Evolutionary conservation across 2,329 filamentous ascomycete species (phyloP), one percentile per base, ranked within the genome.

Genomic region (Monilinia vaccinii-corymbosi): DNA sequence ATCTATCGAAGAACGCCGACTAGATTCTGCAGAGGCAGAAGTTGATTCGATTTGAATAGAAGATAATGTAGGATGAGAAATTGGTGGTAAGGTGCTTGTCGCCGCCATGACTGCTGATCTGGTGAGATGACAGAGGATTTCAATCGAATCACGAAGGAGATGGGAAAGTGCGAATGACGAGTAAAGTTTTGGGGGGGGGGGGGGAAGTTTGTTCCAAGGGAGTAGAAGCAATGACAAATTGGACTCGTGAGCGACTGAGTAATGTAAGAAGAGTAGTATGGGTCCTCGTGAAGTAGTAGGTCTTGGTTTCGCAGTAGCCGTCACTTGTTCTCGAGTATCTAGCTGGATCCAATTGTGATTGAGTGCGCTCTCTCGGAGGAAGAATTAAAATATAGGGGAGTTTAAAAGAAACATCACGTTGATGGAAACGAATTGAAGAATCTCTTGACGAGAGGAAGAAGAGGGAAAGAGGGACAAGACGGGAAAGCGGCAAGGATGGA

Each of bases 1-100:
- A 46, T 71, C 67, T 18, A 67, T 66, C 2, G 68, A 69, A 1
- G 65, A 67, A 28, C 61, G 60, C 28, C 59, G 60, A 56, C 61
- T 67, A 25, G 62, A 61, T 38, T 53, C 57, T 36, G 60, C 49
- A 38, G 61, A 65, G n/a, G 60, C 31, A 14, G 48, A 50, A 25
- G 60, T 56, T 36, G 34, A 45, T 45, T 53, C 56, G 14, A 40
- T 18, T 8, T 23, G 18, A 38, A 18, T 23, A 46, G 56, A 45
- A 36, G 48, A 28, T 38, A 53, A 53, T 38, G 48, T 53, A 53
- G 48, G 56, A 23, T 59, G 48, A 59, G 21, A 53, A 44, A 44
- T 11, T 45, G 40, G 48, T 52, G 48, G 48, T 34, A 46, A 46
- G 16, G 40, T 59, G 11, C 10, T 53, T 21, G 47, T 38, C 38